A percentile compares a stretch with the other conserved stretches of the same genome.
These are phyloP conservation scores for Colletotrichum sidae DNA, from an alignment of 2,329 filamentous ascomycete species.

Conservation along the genomic window DNA sequence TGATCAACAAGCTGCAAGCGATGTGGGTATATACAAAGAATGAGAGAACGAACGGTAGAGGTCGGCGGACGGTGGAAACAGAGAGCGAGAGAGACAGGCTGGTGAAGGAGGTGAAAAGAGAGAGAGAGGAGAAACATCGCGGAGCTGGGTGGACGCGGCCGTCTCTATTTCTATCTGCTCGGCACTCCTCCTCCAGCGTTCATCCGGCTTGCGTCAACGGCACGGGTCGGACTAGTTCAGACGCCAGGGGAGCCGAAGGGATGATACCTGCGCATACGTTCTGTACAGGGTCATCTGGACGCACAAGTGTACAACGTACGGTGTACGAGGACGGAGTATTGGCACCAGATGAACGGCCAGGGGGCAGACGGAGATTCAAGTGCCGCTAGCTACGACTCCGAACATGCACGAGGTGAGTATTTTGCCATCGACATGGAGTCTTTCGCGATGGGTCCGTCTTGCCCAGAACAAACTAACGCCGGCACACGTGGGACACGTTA, in stretches of 20 bases:
- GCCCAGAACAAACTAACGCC: slow-evolving; percentile 23
- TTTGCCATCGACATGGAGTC: slow-evolving; percentile 13
- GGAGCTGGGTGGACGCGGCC: background rate
- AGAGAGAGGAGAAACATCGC: background rate
- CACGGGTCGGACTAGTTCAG: background rate
- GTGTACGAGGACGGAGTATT: too few species aligned
- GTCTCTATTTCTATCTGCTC: slow-evolving; percentile 17
- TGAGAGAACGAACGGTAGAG: slow-evolving; percentile 17
- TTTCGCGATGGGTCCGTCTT: slow-evolving; percentile 7
- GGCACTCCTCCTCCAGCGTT: background rate
- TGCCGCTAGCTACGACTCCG: slow-evolving; percentile 15
- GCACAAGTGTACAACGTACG: too few species aligned
- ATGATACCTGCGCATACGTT: too few species aligned
- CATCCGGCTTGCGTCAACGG: background rate
- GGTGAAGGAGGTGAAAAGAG: slow-evolving; percentile 7
- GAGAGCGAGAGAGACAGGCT: slow-evolving; percentile 4
- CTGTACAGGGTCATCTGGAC: too few species aligned
- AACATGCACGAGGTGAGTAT: background rate
- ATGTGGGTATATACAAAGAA: slow-evolving; percentile 19
- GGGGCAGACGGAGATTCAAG: slow-evolving; percentile 26
- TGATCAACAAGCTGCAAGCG: background rate
- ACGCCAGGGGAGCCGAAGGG: background rate
- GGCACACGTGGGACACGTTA: slow-evolving; percentile 17
- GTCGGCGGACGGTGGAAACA: slow-evolving; percentile 13
- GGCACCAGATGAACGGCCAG: slow-evolving; percentile 9